A percentile compares a stretch with the other conserved stretches of the same genome.
Evolutionary conservation across 2,329 filamentous ascomycete species (phyloP).

Genomic region (Stachybotrys chartarum): DNA sequence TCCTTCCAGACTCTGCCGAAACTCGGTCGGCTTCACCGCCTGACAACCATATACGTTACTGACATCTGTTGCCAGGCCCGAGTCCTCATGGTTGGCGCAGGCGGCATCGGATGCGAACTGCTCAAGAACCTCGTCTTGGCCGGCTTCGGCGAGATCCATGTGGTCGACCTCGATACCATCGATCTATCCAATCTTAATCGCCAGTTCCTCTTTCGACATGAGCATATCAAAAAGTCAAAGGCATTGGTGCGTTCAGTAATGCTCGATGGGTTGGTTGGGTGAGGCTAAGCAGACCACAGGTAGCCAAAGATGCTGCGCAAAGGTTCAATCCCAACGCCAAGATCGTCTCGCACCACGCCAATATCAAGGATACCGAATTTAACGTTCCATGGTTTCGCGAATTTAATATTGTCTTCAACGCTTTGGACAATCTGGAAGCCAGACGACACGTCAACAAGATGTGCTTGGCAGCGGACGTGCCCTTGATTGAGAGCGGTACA

Average conservation of each 20-base stretch:
- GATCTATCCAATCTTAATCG: slow-evolving; percentile 96
- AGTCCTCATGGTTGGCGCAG: slow-evolving; percentile 90
- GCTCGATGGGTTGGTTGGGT: neutral
- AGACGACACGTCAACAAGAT: slow-evolving; percentile 94
- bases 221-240: slow-evolving; percentile 97
- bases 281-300: slow-evolving; percentile 39
- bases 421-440: slow-evolving; percentile 90
- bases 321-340: slow-evolving; percentile 85
- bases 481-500: slow-evolving; percentile 91
- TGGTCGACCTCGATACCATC: slow-evolving; percentile 97
- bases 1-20: neutral
- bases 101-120: slow-evolving; percentile 94
- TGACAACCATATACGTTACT: slow-evolving; percentile 7
- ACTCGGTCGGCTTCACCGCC: neutral
- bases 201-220: slow-evolving; percentile 92
- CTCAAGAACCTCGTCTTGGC: slow-evolving; percentile 92
- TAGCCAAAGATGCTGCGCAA: slow-evolving; percentile 85
- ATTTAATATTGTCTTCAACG: slow-evolving; percentile 90
- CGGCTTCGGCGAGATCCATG: slow-evolving; percentile 87
- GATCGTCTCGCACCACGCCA: slow-evolving; percentile 83
- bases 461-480: slow-evolving; percentile 86
- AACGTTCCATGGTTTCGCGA: slow-evolving; percentile 79
- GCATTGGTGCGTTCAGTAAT: slow-evolving; percentile 58
- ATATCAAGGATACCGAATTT: slow-evolving; percentile 88
- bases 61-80: slow-evolving; percentile 52